A percentile compares a stretch with the other conserved stretches of the same genome.
Evolutionary conservation across 2,329 filamentous ascomycete species (phyloP).

Genomic region (Pyrenophora graminea): DNA sequence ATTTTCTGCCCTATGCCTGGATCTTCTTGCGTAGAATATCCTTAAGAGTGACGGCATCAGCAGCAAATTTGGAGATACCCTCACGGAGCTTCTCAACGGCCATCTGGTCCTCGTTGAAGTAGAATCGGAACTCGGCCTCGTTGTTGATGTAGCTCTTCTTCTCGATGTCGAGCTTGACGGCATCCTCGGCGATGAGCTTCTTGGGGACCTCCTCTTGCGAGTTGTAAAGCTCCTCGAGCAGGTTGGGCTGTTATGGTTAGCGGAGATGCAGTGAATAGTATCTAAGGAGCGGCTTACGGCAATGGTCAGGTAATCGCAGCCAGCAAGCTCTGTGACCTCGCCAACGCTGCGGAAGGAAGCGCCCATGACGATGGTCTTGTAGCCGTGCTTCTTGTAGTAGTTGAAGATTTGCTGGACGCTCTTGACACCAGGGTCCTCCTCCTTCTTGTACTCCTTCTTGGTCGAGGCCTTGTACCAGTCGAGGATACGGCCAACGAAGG

Average conservation of each 20-base stretch:
- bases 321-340: slow-evolving; percentile 97
- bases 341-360: slow-evolving; percentile 95
- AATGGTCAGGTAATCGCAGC: slow-evolving; percentile 98
- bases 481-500: slow-evolving; percentile 98
- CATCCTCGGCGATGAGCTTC: slow-evolving; percentile 80
- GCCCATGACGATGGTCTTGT: slow-evolving; percentile 99
- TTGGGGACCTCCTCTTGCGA: slow-evolving; percentile 79
- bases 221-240: slow-evolving; percentile 93
- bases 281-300: slow-evolving; percentile 63
- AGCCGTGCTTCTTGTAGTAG: slow-evolving; percentile 99
- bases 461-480: slow-evolving; percentile 98
- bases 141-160: slow-evolving; percentile 91
- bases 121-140: slow-evolving; percentile 92
- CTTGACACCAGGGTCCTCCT: slow-evolving; percentile 95
- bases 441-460: slow-evolving; percentile 89
- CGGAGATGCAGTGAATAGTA: neutral
- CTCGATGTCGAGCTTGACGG: slow-evolving; percentile 72
- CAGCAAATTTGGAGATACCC: slow-evolving; percentile 99
- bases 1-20: slow-evolving; percentile 33
- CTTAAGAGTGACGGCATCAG: slow-evolving; percentile 93
- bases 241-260: slow-evolving; percentile 67
- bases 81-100: slow-evolving; percentile 98
- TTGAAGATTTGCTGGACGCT: slow-evolving; percentile 95
- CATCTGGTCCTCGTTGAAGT: slow-evolving; percentile 99
- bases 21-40: slow-evolving; percentile 89